Conservation (phyloP, 495 filamentous ascomycete species). For the Pyronema omphalodes region DNA sequence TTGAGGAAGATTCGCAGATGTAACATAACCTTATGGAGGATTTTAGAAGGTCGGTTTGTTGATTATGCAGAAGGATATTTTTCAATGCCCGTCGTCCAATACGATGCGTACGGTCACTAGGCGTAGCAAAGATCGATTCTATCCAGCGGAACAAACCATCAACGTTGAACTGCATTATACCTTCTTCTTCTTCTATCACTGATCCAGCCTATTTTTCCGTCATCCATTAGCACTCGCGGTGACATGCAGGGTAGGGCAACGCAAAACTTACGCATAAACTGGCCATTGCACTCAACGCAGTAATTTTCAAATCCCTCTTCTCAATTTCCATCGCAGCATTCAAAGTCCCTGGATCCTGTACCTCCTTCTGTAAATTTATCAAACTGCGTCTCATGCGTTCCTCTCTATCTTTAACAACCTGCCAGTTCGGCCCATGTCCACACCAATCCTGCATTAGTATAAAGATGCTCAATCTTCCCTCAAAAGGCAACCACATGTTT, state of each 20-base stretch:
- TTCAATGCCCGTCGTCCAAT: constrained; percentile 80
- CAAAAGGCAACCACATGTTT: constrained; percentile 86
- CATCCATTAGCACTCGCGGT: neutral
- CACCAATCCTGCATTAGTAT: constrained; percentile 98
- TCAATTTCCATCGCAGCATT: constrained; percentile 91
- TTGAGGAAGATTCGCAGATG: constrained; percentile 42
- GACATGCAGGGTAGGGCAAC: neutral
- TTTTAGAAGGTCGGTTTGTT: constrained; percentile 64
- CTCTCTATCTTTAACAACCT: constrained; percentile 63
- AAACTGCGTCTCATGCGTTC: constrained; percentile 71
- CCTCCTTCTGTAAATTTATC: constrained; percentile 43
- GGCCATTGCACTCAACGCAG: constrained; percentile 89
- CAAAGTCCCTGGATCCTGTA: constrained; percentile 40
- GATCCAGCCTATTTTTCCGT: constrained; percentile 45
- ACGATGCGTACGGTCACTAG: constrained; percentile 75
- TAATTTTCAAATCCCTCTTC: constrained; percentile 74
- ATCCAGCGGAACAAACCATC: constrained; percentile 87
- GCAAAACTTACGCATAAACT: constrained; percentile 52
- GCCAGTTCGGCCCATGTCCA: constrained; percentile 83
- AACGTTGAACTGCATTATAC: constrained; percentile 70
- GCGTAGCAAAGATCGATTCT: constrained; percentile 75
- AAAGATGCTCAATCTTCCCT: constrained; percentile 81
- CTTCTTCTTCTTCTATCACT: constrained; percentile 65
- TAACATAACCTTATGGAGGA: constrained; percentile 82
- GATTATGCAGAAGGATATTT: constrained; percentile 80